Evolutionary conservation across 371 early-diverging fungal genomes (phyloP).

Genomic region (Blyttiomyces sp.): DNA sequence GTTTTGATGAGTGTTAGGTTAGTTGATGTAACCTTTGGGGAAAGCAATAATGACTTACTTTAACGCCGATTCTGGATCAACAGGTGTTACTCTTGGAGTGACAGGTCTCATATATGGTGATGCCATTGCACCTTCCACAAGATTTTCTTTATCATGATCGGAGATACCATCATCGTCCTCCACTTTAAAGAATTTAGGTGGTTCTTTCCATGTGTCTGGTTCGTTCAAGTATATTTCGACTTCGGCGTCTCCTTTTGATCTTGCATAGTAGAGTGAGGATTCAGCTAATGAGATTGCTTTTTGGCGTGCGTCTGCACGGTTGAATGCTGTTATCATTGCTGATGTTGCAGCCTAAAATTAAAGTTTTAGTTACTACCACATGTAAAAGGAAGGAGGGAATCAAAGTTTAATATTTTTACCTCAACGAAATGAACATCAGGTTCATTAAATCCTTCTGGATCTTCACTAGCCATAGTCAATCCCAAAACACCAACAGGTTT

Average conservation of each 20-base stretch:
- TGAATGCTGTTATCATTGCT: slow-evolving; percentile 18
- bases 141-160: background rate
- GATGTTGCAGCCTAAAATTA: slow-evolving; percentile 16
- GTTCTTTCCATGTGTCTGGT: slow-evolving; percentile 5
- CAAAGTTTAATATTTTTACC: slow-evolving; percentile 13
- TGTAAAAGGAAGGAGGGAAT: background rate
- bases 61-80: background rate
- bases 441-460: slow-evolving; percentile 22
- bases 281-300: slow-evolving; percentile 33
- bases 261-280: slow-evolving; percentile 25
- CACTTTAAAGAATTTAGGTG: slow-evolving; percentile 13
- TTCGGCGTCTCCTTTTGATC: slow-evolving; percentile 22
- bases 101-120: background rate
- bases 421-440: slow-evolving; percentile 29
- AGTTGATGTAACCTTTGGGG: too few relatives aligned
- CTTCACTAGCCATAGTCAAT: slow-evolving; percentile 22
- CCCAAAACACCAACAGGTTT: slow-evolving; percentile 30
- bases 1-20: too few relatives aligned
- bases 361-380: background rate
- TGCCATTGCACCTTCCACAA: background rate
- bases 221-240: slow-evolving; percentile 20
- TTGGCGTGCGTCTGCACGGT: slow-evolving; percentile 26
- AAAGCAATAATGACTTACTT: background rate
- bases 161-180: background rate
- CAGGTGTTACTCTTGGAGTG: background rate